Conservation (phyloP, 768 basidiomycete species). For the Lentinula aciculospora region DNA sequence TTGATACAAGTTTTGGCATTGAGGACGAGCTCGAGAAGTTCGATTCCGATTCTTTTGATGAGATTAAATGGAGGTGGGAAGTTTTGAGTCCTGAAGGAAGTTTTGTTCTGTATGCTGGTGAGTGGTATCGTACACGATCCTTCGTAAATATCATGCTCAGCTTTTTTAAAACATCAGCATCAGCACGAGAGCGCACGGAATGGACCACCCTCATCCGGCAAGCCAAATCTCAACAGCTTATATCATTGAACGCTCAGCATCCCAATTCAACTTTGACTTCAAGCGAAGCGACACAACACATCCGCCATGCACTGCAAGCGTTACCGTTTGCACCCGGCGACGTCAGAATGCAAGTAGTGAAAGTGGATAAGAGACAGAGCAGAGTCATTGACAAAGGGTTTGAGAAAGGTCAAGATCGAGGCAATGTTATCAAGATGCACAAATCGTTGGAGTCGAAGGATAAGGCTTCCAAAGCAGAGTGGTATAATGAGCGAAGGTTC, state of each 20-base stretch:
- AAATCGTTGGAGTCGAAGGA: conserved; percentile 2
- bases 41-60: neutral
- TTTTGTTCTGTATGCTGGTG: conserved; percentile 71
- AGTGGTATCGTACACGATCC: conserved; percentile 12
- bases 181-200: conserved; percentile 50
- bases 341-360: conserved; percentile 23
- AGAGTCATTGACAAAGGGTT: neutral
- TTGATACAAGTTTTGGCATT: conserved; percentile 22
- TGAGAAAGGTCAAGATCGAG: neutral
- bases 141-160: too few relatives aligned
- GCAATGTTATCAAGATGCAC: neutral
- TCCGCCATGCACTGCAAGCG: conserved; percentile 69
- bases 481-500: conserved; percentile 30
- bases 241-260: conserved; percentile 62
- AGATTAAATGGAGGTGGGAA: conserved; percentile 44
- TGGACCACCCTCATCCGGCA: conserved; percentile 67
- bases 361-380: neutral
- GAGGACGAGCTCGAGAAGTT: conserved; percentile 2
- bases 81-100: conserved; percentile 72
- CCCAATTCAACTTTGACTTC: conserved; percentile 81
- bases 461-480: conserved; percentile 16
- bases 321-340: conserved; percentile 61
- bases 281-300: conserved; percentile 68
- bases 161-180: conserved; percentile 31
- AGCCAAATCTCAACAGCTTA: conserved; percentile 67